A percentile compares a stretch with the other conserved stretches of the same genome.
phyloP scores from a whole-genome alignment of 2,329 filamentous ascomycete genomes.

The Arthrobotrys musiformis region DNA sequence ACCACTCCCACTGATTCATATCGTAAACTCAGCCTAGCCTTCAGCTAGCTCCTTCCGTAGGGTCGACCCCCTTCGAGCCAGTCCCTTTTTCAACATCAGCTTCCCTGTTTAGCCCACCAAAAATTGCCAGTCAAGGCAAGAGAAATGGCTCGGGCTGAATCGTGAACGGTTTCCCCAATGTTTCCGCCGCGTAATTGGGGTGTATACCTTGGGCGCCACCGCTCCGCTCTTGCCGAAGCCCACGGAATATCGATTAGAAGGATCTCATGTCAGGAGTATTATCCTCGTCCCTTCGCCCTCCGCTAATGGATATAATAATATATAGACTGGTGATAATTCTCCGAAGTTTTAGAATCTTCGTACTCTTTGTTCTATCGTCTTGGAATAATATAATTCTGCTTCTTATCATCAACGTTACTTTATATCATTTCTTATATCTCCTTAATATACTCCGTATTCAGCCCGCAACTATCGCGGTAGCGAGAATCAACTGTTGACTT shows the following conservation, averaged over 20 bases:
- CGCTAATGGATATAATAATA: not conserved
- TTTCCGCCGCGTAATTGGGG: slow-evolving; percentile 41
- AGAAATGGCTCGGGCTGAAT: not conserved
- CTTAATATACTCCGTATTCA: not conserved
- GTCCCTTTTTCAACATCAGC: not conserved
- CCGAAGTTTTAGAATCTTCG: not conserved
- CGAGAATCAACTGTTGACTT: too few species aligned
- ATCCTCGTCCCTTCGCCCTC: not conserved
- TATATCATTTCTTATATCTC: not conserved
- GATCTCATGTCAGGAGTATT: not conserved
- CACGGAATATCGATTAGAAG: not conserved
- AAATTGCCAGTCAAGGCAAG: slow-evolving; percentile 6
- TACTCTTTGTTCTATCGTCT: not conserved
- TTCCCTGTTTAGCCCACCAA: slow-evolving; percentile 23
- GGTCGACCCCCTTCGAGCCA: slow-evolving; percentile 3
- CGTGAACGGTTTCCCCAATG: slow-evolving; percentile 8
- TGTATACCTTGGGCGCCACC: slow-evolving; percentile 24
- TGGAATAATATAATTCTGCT: not conserved
- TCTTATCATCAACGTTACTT: not conserved
- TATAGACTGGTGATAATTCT: not conserved
- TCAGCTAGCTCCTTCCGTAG: not conserved
- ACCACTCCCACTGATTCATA: slow-evolving; percentile 6
- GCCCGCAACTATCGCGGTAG: not conserved
- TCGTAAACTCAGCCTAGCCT: not conserved
- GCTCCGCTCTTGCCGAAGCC: slow-evolving; percentile 19